Evolutionary conservation across 805 yeast genomes (phyloP), one percentile per base, ranked within the genome.

Genomic region (Saccharomyces kudriavzevii): DNA sequence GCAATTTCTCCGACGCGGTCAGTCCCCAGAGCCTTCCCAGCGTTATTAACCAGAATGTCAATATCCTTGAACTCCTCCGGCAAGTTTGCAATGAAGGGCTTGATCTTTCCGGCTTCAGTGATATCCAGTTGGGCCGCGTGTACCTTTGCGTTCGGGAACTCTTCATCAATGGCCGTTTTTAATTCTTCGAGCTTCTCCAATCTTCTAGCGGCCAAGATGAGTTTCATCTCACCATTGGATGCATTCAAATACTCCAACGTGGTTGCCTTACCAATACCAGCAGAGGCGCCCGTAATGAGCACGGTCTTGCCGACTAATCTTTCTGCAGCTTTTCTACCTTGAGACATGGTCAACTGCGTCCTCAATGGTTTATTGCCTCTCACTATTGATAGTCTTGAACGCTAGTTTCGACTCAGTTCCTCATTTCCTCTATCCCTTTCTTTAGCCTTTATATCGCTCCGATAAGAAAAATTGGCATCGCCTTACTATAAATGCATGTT

Each of bases 251-350:
- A 83, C 67, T 91, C 96, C 48, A 77, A 70, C 14, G 97, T 98
- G 10, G 97, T 90, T 52, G 96, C 94, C 60, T 82, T 82, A 11
- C 98, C 99, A 63, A 92, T 92, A 53, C 98, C 98, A 14, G 96
- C 83, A 26, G 96, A 88, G 6, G 98, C 98, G 57, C 98, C 98
- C n/a, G 98, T 89, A 63, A 92, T 85, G 45, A 92, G 78, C 30
- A 89, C 78, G 20, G 84, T 82, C 67, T 92, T 91, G 49, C 86
- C 86, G 24, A 86, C 82, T 31, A 92, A 76, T 68, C 97, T 80
- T 67, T 84, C 84, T 46, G 91, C 88, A 51, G 96, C 94, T 65
- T 76, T 79, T 50, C 77, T 58, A 58, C 91, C 92, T 72, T 77
- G 81, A 6, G 89, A 84, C 87, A 82, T 82, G 40, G 17, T 60